A percentile compares a stretch with the other conserved stretches of the same genome.
phyloP scores from a whole-genome alignment of 371 early-diverging fungal species.

The Apophysomyces ossiformis region DNA sequence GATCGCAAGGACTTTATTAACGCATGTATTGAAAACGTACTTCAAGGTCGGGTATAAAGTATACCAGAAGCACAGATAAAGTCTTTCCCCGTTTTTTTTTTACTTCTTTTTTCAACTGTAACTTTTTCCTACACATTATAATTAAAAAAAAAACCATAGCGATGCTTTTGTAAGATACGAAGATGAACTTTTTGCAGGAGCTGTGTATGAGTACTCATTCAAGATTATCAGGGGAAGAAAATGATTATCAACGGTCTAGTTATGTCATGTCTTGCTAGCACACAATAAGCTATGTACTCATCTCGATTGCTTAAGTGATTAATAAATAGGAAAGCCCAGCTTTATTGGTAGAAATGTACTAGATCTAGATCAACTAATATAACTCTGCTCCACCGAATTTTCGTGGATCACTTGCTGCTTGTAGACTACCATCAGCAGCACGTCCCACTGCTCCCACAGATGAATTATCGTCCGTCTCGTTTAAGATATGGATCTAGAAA shows the following conservation, averaged over 20 bases:
- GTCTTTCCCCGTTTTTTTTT: neutral
- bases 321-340: too few relatives aligned
- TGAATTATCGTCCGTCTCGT: conserved; percentile 14
- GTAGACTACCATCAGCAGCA: conserved; percentile 29
- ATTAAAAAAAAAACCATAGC: neutral
- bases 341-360: too few relatives aligned
- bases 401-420: conserved; percentile 53
- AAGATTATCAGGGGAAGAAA: too few relatives aligned
- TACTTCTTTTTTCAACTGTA: neutral
- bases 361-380: too few relatives aligned
- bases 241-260: too few relatives aligned
- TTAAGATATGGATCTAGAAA: neutral
- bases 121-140: neutral
- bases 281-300: too few relatives aligned
- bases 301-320: too few relatives aligned
- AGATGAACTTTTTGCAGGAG: too few relatives aligned
- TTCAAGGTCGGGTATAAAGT: conserved; percentile 43
- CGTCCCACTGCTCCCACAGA: conserved; percentile 46
- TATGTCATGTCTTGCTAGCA: too few relatives aligned
- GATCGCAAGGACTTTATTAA: conserved; percentile 61
- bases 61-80: neutral
- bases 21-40: conserved; percentile 49
- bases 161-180: neutral
- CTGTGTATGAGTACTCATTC: too few relatives aligned
- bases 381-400: conserved; percentile 29